Percentiles rank a stretch among this genome's conserved stretches.
Evolutionary conservation across 305 asterid genomes (phyloP).

Genomic region (Caryopteris hybrid): DNA sequence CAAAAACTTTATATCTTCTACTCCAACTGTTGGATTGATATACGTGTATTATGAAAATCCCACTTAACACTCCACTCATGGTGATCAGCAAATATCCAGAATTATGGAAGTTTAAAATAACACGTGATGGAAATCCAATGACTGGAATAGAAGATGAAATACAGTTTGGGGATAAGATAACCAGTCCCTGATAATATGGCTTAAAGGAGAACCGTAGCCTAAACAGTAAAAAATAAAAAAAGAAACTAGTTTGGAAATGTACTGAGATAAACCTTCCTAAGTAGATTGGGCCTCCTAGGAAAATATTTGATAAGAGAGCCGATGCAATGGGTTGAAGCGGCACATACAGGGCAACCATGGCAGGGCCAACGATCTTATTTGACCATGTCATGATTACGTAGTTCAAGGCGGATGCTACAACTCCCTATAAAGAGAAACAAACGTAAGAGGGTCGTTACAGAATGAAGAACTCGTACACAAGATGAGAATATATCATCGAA

Average conservation of each 20-base stretch:
- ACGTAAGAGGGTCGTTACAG: background rate
- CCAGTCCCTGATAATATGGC: background rate
- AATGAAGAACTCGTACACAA: background rate
- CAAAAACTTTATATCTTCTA: no score
- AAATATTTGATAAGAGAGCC: constrained; percentile 62
- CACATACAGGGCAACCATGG: constrained; percentile 78
- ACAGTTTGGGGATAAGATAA: no score
- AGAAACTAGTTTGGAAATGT: background rate
- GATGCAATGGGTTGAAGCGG: constrained; percentile 90
- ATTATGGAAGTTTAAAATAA: background rate
- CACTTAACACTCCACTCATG: background rate
- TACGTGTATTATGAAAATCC: no score
- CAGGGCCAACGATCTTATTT: constrained; percentile 79
- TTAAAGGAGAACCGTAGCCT: background rate
- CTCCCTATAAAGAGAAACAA: constrained; percentile 42
- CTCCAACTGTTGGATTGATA: no score
- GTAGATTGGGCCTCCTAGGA: constrained; percentile 79
- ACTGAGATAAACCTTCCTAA: constrained; percentile 67
- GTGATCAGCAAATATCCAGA: no score
- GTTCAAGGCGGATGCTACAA: constrained; percentile 73
- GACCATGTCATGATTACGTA: constrained; percentile 80
- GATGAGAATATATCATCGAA: background rate
- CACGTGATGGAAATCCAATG: background rate
- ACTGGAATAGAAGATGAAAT: background rate
- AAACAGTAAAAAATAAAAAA: no score